Percentiles rank a stretch among this genome's conserved stretches.
Evolutionary conservation across 1,284 basidiomycete species (phyloP).

Genomic region (Blastosporella zonata): DNA sequence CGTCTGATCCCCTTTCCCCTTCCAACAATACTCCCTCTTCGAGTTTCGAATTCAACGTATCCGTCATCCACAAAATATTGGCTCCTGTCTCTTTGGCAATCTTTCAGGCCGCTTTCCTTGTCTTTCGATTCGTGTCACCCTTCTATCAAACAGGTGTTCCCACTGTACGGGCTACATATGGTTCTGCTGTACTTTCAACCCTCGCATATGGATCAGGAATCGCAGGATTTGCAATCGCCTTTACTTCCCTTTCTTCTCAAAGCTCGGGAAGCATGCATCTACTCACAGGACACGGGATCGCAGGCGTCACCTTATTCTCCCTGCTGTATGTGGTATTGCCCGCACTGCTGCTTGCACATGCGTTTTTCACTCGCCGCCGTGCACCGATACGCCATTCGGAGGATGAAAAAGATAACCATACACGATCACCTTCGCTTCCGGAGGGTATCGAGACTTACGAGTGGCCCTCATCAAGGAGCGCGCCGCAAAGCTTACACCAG

Average conservation of each 20-base stretch:
- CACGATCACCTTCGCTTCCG: conserved; percentile 38
- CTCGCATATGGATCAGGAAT: conserved; percentile 61
- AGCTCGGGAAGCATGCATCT: conserved; percentile 36
- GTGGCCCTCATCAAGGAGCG: conserved; percentile 27
- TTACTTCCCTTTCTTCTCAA: conserved; percentile 48
- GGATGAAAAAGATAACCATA: conserved; percentile 19
- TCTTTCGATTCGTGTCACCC: conserved; percentile 51
- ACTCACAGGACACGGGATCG: conserved; percentile 58
- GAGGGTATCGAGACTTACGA: conserved; percentile 42
- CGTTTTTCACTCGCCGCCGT: conserved; percentile 20
- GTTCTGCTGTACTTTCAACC: conserved; percentile 39
- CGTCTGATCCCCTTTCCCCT: conserved; percentile 19
- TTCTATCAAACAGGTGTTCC: conserved; percentile 28
- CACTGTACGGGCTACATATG: conserved; percentile 29
- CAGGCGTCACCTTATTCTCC: conserved; percentile 59
- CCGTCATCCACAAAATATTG: conserved; percentile 60
- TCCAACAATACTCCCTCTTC: conserved; percentile 9
- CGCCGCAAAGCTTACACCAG: conserved; percentile 35
- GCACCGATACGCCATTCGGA: conserved; percentile 16
- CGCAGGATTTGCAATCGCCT: conserved; percentile 57
- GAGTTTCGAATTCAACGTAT: conserved; percentile 42
- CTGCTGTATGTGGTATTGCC: conserved; percentile 57
- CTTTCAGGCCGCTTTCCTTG: conserved; percentile 50
- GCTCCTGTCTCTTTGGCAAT: conserved; percentile 63
- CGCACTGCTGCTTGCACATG: conserved; percentile 35